phyloP scores from a whole-genome alignment of 1,284 basidiomycete genomes.

The Ceratobasidium theobromae region DNA sequence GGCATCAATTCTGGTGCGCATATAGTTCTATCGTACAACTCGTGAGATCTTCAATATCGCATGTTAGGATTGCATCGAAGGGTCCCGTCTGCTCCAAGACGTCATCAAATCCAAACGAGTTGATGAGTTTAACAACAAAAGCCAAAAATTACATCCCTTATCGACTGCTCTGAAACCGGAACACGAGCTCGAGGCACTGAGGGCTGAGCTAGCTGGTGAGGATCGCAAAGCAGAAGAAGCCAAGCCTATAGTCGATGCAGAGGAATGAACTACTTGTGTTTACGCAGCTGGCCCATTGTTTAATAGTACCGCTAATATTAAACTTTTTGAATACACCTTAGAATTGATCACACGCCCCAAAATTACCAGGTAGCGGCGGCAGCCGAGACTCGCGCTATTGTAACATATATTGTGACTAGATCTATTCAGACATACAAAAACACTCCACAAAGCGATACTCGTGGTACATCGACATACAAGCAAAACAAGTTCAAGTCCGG shows the following conservation, averaged over 20 bases:
- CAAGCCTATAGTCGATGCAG: slow-evolving; percentile 6
- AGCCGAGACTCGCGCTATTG: background rate
- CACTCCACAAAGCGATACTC: background rate
- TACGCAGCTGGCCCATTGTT: too few species aligned
- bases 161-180: slow-evolving; percentile 44
- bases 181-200: slow-evolving; percentile 39
- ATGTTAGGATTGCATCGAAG: slow-evolving; percentile 32
- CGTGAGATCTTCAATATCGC: slow-evolving; percentile 25
- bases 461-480: background rate
- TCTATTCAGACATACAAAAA: background rate
- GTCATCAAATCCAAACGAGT: slow-evolving; percentile 32
- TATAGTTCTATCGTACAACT: slow-evolving; percentile 33
- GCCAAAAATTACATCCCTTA: slow-evolving; percentile 41
- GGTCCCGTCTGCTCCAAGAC: background rate
- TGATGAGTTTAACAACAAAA: slow-evolving; percentile 40
- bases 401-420: background rate
- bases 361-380: background rate
- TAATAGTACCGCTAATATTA: background rate
- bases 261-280: background rate
- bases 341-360: background rate
- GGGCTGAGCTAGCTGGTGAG: slow-evolving; percentile 29
- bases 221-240: slow-evolving; percentile 17
- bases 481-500: background rate
- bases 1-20: slow-evolving; percentile 54
- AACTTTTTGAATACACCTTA: background rate